Evolutionary conservation across 768 basidiomycete species (phyloP).

Genomic region (Suillus plorans): DNA sequence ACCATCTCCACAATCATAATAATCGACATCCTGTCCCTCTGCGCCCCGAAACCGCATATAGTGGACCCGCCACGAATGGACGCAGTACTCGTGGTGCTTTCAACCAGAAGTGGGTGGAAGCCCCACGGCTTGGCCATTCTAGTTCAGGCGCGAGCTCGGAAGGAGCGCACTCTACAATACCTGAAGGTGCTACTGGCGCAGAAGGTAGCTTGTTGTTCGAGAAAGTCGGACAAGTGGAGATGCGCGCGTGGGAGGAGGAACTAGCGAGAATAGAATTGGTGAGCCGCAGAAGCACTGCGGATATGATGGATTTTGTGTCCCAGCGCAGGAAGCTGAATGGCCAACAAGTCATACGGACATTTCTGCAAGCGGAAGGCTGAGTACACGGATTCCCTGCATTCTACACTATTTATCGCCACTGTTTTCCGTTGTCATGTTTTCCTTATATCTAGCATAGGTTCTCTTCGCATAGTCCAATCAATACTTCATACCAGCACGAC

Average conservation of each 20-base stretch:
- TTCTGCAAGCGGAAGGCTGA: slow-evolving; percentile 25
- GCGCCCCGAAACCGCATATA: slow-evolving; percentile 30
- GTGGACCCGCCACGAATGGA: slow-evolving; percentile 15
- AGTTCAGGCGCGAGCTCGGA: slow-evolving; percentile 44
- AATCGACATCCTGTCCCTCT: slow-evolving; percentile 15
- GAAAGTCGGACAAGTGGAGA: slow-evolving; percentile 34
- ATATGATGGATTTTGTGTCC: slow-evolving; percentile 35
- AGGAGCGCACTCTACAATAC: slow-evolving; percentile 37
- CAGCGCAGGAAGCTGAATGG: slow-evolving; percentile 27
- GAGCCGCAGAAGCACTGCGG: slow-evolving; percentile 46
- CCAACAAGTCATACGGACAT: slow-evolving; percentile 24
- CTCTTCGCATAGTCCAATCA: slow-evolving; percentile 1
- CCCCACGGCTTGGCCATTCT: slow-evolving; percentile 30
- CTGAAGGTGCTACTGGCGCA: slow-evolving; percentile 19
- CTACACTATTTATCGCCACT: slow-evolving; percentile 1
- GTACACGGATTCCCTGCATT: slow-evolving; percentile 4
- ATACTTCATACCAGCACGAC: slow-evolving; percentile 2
- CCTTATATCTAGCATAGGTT: background rate
- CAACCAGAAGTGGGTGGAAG: slow-evolving; percentile 21
- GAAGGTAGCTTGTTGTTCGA: slow-evolving; percentile 21
- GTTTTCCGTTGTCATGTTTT: slow-evolving; percentile 3
- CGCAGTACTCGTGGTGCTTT: slow-evolving; percentile 16
- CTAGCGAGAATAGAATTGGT: slow-evolving; percentile 65
- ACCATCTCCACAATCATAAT: slow-evolving; percentile 15
- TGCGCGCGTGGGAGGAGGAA: slow-evolving; percentile 79